These are phyloP conservation scores for Colletotrichum sp. DNA, from an alignment of 2,329 filamentous ascomycete genomes.

Conservation along the genomic window DNA sequence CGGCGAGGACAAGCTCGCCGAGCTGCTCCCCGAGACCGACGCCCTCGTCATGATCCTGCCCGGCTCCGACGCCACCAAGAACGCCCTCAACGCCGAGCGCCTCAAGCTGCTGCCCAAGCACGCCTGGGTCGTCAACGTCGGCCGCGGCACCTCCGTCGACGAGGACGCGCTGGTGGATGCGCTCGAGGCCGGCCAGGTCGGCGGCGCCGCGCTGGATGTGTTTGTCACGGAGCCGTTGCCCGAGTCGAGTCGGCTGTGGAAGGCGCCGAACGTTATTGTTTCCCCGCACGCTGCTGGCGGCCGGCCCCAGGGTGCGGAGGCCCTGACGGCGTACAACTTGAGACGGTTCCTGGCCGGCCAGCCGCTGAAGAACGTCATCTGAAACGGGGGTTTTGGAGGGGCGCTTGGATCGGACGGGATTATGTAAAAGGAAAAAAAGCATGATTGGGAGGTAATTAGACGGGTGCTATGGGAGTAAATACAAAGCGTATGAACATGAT, in stretches of 20 bases:
- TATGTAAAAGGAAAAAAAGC: background rate
- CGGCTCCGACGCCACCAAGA: conserved; percentile 58
- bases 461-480: background rate
- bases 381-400: background rate
- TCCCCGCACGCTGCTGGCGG: conserved; percentile 66
- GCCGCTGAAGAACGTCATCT: conserved; percentile 60
- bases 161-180: conserved; percentile 54
- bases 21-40: conserved; percentile 62
- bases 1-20: conserved; percentile 56
- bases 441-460: background rate
- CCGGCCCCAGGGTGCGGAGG: conserved; percentile 64
- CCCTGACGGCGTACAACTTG: conserved; percentile 65
- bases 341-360: conserved; percentile 64
- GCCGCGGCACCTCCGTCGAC: conserved; percentile 53
- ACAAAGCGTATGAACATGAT: background rate
- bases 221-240: conserved; percentile 53
- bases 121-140: conserved; percentile 60
- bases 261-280: conserved; percentile 56
- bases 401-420: background rate
- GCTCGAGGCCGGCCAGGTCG: conserved; percentile 46
- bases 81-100: conserved; percentile 60
- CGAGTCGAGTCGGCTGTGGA: conserved; percentile 50
- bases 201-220: conserved; percentile 56
- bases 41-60: conserved; percentile 73
- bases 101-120: conserved; percentile 61